Evolutionary conservation across 2,329 filamentous ascomycete genomes (phyloP), one percentile per base, ranked within the genome.

Genomic region (Beauveria sp.): DNA sequence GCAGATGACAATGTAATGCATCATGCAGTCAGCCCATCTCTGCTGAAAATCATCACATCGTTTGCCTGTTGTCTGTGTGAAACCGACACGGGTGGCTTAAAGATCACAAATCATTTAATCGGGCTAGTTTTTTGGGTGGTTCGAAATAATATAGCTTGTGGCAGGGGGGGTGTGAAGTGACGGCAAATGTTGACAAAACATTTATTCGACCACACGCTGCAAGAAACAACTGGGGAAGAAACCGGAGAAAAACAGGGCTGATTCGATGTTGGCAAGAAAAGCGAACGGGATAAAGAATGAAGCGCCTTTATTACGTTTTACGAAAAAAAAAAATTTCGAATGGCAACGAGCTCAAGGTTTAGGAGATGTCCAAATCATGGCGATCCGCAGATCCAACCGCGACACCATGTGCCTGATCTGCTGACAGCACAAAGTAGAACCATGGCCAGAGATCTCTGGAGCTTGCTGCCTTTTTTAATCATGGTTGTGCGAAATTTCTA

Each of bases 111-210:
- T 57, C 55, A 57, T 41, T 40, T 40, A 56, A 40, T 48, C 55
- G 44, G 14, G n/a, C 30, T 34, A 24, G 16, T 20, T 48, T 41
- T 41, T 48, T 43, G 7, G 22, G 9, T 26, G 14, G n/a, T 3
- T 16, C 1, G n/a, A 40, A 14, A 26, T 20, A 40, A 9, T 14
- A 34, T 6, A 22, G 44, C 24, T 34, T 48, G 54, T 37, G 43
- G 10, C 43, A 44, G 54, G 54, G 54, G 41, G 44, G 54, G 41
- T 20, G 43, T 28, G 22, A 14, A 18, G 6, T 10, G 14, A n/a
- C 8, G 4, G 16, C 14, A 46, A 44, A 51, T 59, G 55, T 59
- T 59, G 55, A 59, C 55, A 59, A 59, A 59, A 52, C 55, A 59
- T 59, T 59, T 30, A 50, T 34, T 48, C 7, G 2, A 41, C 8